Evolutionary conservation across 306 rosid species (phyloP).

Genomic region (Quercus mongolica): DNA sequence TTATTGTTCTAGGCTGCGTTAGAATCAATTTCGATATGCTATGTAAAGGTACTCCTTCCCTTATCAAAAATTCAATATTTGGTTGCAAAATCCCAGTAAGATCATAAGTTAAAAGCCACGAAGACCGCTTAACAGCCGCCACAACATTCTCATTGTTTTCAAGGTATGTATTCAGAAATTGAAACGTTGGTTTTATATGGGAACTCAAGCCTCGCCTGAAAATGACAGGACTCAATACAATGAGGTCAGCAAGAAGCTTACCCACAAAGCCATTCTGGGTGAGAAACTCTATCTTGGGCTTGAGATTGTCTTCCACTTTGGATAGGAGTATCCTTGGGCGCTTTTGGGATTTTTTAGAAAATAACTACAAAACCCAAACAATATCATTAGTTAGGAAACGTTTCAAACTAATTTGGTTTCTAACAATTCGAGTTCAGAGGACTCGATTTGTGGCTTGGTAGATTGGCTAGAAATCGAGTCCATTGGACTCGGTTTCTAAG

Average conservation of each 20-base stretch:
- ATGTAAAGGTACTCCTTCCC: conserved; percentile 11
- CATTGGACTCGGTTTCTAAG: too few relatives aligned
- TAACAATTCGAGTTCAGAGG: too few relatives aligned
- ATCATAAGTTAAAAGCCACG: conserved; percentile 14
- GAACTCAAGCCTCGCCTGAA: neutral
- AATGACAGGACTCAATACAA: neutral
- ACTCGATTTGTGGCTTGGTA: too few relatives aligned
- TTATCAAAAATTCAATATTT: neutral
- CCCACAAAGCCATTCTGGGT: neutral
- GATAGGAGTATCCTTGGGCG: neutral
- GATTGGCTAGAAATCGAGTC: too few relatives aligned
- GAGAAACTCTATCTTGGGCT: neutral
- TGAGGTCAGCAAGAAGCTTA: neutral
- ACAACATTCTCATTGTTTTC: neutral
- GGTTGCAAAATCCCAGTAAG: neutral
- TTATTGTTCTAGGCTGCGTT: neutral
- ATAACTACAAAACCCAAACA: too few relatives aligned
- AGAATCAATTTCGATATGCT: neutral
- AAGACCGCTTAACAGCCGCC: neutral
- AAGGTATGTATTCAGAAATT: conserved; percentile 2
- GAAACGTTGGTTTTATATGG: conserved; percentile 11
- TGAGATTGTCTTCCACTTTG: neutral
- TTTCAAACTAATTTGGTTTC: too few relatives aligned
- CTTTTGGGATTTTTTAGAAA: neutral
- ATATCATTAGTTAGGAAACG: too few relatives aligned